Percentiles rank a stretch among this genome's conserved stretches.
Evolutionary conservation across 495 filamentous ascomycete species (phyloP).

Genomic region (Chaetomium tenue): DNA sequence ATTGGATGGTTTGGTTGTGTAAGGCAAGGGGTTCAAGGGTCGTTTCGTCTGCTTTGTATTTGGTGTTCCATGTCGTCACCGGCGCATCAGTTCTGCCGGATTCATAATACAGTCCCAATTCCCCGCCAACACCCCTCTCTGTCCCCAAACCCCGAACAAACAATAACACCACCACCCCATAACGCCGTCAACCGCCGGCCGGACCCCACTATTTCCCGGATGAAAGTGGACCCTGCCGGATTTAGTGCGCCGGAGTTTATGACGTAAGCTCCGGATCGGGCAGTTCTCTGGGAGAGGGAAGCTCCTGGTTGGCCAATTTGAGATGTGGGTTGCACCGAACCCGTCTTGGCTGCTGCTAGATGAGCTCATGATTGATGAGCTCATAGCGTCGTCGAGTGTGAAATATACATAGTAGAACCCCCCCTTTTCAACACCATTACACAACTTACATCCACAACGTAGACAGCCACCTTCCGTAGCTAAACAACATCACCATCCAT

Average conservation of each 20-base stretch:
- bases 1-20: neutral
- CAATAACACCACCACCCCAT: neutral
- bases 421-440: neutral
- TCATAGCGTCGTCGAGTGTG: neutral
- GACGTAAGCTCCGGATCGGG: conserved; percentile 14
- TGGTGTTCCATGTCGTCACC: neutral
- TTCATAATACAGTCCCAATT: neutral
- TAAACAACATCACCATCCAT: neutral
- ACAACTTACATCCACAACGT: neutral
- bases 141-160: neutral
- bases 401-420: neutral
- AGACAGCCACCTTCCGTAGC: no score
- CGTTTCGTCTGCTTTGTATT: neutral
- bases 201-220: neutral
- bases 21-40: neutral
- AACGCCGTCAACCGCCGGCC: neutral
- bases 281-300: neutral
- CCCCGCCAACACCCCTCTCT: neutral
- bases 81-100: neutral
- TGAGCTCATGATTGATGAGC: conserved; percentile 12
- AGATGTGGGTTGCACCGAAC: neutral
- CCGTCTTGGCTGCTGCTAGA: conserved; percentile 1
- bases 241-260: conserved; percentile 8
- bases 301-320: conserved; percentile 4
- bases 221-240: neutral